These are phyloP conservation scores for Agapanthus africanus DNA, from an alignment of 106 monocot genomes.

Conservation along the genomic window DNA sequence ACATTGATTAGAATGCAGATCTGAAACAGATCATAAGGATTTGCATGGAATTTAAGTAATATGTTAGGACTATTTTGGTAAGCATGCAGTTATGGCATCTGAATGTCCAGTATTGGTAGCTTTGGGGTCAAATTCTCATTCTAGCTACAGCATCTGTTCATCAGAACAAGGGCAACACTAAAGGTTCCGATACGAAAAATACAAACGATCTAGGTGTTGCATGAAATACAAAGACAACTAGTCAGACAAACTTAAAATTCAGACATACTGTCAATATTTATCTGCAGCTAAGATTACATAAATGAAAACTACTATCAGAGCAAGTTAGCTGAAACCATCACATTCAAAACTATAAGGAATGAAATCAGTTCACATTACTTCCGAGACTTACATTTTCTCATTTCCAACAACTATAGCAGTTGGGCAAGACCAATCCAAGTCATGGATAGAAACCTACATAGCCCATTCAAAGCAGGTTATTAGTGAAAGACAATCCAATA, in stretches of 20 bases:
- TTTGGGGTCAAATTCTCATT: no score
- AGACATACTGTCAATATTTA: not conserved
- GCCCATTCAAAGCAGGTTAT: not conserved
- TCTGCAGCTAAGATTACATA: not conserved
- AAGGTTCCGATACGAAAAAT: not conserved
- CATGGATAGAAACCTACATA: constrained; percentile 70
- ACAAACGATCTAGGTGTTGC: not conserved
- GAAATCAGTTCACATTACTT: not conserved
- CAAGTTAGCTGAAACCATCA: not conserved
- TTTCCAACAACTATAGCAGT: constrained; percentile 97
- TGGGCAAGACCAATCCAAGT: constrained; percentile 92
- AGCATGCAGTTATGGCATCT: not conserved
- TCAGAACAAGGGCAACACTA: not conserved
- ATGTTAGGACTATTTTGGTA: not conserved
- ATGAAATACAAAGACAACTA: not conserved
- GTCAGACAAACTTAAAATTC: not conserved
- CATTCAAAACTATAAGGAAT: not conserved
- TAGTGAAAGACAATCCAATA: not conserved
- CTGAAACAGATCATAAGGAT: no score
- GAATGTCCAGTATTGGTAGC: not conserved
- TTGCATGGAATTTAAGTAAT: not conserved
- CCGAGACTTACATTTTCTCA: constrained; percentile 57
- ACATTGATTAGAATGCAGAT: no score
- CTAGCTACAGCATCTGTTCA: not conserved
- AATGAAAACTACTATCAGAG: not conserved